Evolutionary conservation across 805 yeast species (phyloP).

Genomic region (Zygoascus flipseniorum): DNA sequence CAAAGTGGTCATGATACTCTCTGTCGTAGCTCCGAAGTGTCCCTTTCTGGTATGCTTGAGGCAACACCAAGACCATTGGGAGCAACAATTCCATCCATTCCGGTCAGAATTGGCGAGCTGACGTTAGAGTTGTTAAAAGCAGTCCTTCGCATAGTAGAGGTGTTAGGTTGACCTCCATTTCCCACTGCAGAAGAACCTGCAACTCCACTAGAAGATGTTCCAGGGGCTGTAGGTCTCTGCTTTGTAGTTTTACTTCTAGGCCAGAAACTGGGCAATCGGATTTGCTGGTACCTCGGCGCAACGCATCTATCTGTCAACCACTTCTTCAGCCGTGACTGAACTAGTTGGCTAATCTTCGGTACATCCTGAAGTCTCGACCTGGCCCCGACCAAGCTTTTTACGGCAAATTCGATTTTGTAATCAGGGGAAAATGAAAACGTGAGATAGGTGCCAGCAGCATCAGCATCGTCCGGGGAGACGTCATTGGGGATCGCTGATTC

Average conservation of each 20-base stretch:
- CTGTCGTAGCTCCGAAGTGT: neutral
- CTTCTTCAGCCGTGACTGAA: constrained; percentile 71
- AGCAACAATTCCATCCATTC: neutral
- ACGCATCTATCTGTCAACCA: constrained; percentile 93
- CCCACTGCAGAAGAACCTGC: neutral
- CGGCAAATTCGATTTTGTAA: constrained; percentile 78
- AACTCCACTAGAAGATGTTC: constrained; percentile 7
- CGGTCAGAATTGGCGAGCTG: neutral
- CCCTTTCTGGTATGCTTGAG: neutral
- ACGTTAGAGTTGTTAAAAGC: neutral
- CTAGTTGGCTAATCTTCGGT: constrained; percentile 79
- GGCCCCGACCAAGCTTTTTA: constrained; percentile 86
- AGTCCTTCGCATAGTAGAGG: neutral
- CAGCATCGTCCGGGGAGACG: neutral
- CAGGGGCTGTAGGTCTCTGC: constrained; percentile 7
- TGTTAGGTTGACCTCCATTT: neutral
- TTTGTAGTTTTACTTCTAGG: constrained; percentile 34
- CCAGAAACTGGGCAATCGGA: constrained; percentile 82
- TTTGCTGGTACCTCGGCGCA: constrained; percentile 85
- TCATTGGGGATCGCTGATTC: constrained; percentile 31
- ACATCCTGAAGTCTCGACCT: constrained; percentile 86
- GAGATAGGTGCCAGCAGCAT: constrained; percentile 36
- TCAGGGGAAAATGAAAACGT: constrained; percentile 90
- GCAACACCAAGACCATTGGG: neutral
- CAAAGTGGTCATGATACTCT: neutral